Evolutionary conservation across 2,329 filamentous ascomycete species (phyloP), one percentile per base, ranked within the genome.

Genomic region (Epichloe aotearoae): DNA sequence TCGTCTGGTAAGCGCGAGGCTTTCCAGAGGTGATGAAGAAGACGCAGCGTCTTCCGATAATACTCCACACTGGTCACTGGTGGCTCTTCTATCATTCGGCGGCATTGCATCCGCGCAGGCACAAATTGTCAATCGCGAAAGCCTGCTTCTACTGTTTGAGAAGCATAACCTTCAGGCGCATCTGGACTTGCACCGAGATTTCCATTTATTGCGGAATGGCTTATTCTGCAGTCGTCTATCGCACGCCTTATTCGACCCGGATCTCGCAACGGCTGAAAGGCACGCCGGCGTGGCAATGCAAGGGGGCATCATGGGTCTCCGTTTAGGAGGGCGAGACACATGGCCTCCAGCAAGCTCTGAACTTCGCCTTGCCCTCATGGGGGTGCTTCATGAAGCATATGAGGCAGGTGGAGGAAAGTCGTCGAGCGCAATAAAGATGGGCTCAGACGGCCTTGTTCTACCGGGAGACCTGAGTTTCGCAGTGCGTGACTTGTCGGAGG

Each of bases 281-380:
- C 79, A 79, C 47, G 71, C 78, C 17, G 87, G 88, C 3, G 73
- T 83, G 34, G 79, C 86, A 43, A 77, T 82, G 8, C 79, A 79
- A 44, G 83, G 86, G 46, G 78, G 82, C 52, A 71, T 79, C 14
- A 91, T 95, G 74, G 91, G 93, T 1, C 73, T 97, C 40, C 84
- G 89, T 40, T 73, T 97, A 1, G 86, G 86, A n/a, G 80, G 79
- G 2, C 79, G 88, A 59, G 82, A 87, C 50, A 87, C 76, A 34
- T 97, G 93, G 93, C 93, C 93, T 26, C 93, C 93, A 4, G 89
- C 89, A 23, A 94, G 87, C 64, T 96, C 90, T 0, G 93, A 97
- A 64, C 70, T 98, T n/a, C 81, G 89, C 10, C 74, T 97, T 5
- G 88, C 88, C 0, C 73, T 98, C 17, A 94, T 90, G 77, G 89